Conservation (phyloP, 2,329 filamentous ascomycete species). For the Pestalotiopsis fici region DNA sequence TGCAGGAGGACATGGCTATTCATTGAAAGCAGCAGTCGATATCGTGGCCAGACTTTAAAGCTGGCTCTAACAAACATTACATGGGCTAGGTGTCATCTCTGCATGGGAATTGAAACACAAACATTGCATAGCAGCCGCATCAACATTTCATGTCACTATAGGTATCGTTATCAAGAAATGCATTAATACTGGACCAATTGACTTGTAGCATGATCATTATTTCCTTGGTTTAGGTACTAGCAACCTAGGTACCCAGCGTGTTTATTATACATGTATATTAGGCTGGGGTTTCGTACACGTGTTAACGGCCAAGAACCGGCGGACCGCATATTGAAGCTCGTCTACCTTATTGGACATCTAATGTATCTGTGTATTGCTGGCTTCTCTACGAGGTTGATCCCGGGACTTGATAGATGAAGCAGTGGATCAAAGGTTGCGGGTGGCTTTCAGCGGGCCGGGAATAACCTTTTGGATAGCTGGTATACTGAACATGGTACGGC, state of each 20-base stretch:
- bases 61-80: not conserved
- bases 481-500: not conserved
- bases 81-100: not conserved
- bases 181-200: not conserved
- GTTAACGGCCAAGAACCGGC: not conserved
- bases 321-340: not conserved
- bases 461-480: not conserved
- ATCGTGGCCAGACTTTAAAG: not conserved
- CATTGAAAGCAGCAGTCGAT: not conserved
- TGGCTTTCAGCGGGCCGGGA: not conserved
- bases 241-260: no score
- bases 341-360: not conserved
- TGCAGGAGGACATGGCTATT: not conserved
- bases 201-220: not conserved
- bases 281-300: not conserved
- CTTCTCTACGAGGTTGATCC: not conserved
- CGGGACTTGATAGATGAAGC: not conserved
- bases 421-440: not conserved
- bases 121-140: slow-evolving; percentile 12
- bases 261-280: no score
- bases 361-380: not conserved
- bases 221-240: not conserved
- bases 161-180: slow-evolving; percentile 6
- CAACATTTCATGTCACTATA: slow-evolving; percentile 3
- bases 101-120: not conserved